A percentile compares a stretch with the other conserved stretches of the same genome.
These are phyloP conservation scores for Fusarium metavorans DNA, from an alignment of 2,329 filamentous ascomycete species.

Conservation along the genomic window DNA sequence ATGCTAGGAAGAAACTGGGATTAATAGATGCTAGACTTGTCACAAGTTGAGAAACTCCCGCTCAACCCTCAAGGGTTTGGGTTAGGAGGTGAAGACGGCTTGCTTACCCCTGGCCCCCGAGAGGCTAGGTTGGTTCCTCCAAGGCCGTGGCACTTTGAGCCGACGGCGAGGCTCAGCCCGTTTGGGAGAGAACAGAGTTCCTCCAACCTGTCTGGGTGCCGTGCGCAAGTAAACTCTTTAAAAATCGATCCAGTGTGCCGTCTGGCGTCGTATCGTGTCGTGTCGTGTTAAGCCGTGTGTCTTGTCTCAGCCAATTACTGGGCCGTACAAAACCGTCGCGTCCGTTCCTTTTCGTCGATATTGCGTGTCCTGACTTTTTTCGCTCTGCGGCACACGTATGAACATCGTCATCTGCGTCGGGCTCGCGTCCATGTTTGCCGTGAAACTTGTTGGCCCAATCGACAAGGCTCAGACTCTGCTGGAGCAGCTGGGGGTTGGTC, in stretches of 20 bases:
- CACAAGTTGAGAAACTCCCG: constrained; percentile 17
- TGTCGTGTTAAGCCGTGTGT: constrained; percentile 16
- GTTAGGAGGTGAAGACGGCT: constrained; percentile 17
- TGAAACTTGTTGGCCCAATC: constrained; percentile 20
- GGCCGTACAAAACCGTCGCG: neutral
- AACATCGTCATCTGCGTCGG: constrained; percentile 30
- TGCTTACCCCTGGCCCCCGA: constrained; percentile 24
- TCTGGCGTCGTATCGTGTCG: constrained; percentile 21
- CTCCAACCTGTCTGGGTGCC: constrained; percentile 13
- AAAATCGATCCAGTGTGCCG: constrained; percentile 20
- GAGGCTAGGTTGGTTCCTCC: constrained; percentile 6
- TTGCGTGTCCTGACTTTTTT: constrained; percentile 19
- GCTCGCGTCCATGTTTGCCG: constrained; percentile 12
- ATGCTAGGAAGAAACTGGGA: constrained; percentile 5
- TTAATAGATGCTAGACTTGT: constrained; percentile 15
- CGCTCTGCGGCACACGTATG: constrained; percentile 31
- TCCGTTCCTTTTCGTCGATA: constrained; percentile 22
- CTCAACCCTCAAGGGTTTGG: constrained; percentile 15
- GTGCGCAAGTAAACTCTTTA: constrained; percentile 16
- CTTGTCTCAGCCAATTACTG: constrained; percentile 10
- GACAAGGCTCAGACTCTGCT: constrained; percentile 24
- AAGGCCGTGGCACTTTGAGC: constrained; percentile 10
- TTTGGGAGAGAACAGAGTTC: constrained; percentile 30
- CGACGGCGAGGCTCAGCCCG: constrained; percentile 11
- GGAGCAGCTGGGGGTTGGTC: constrained; percentile 9